Percentiles rank a stretch among this genome's conserved stretches.
Evolutionary conservation across 176 grass and related monocot genomes (phyloP).

Genomic region (Eleusine indica): DNA sequence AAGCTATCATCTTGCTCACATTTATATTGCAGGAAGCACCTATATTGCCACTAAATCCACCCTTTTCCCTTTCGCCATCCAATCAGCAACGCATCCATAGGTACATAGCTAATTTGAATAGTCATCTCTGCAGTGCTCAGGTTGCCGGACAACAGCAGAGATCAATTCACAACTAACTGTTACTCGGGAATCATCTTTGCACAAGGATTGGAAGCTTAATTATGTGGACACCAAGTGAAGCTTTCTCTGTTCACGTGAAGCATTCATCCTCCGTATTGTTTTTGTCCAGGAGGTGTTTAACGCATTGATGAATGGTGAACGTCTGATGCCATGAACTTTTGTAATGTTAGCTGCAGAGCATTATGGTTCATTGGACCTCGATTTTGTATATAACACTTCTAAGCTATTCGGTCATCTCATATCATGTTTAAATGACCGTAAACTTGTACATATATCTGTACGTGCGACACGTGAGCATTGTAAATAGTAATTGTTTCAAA

Average conservation of each 20-base stretch:
- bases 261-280: constrained; percentile 30
- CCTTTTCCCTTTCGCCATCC: constrained; percentile 53
- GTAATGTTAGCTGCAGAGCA: constrained; percentile 21
- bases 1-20: constrained; percentile 69
- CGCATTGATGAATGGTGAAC: constrained; percentile 15
- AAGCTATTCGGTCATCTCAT: neutral
- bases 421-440: constrained; percentile 11
- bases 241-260: constrained; percentile 6
- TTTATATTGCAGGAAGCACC: constrained; percentile 68
- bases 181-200: constrained; percentile 1
- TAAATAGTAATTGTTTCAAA: neutral
- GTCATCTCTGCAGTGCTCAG: constrained; percentile 47
- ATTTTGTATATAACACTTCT: constrained; percentile 33
- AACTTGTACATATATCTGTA: constrained; percentile 38
- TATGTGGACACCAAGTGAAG: neutral
- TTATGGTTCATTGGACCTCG: neutral
- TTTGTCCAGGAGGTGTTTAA: constrained; percentile 25
- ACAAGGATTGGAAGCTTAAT: constrained; percentile 38
- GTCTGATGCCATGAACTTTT: constrained; percentile 9
- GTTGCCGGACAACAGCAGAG: constrained; percentile 38
- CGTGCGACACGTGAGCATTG: neutral
- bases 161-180: constrained; percentile 38
- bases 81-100: constrained; percentile 55
- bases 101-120: constrained; percentile 66
- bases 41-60: constrained; percentile 53